phyloP scores from a whole-genome alignment of 1,139 yeast species.

The Scheffersomyces titani region DNA sequence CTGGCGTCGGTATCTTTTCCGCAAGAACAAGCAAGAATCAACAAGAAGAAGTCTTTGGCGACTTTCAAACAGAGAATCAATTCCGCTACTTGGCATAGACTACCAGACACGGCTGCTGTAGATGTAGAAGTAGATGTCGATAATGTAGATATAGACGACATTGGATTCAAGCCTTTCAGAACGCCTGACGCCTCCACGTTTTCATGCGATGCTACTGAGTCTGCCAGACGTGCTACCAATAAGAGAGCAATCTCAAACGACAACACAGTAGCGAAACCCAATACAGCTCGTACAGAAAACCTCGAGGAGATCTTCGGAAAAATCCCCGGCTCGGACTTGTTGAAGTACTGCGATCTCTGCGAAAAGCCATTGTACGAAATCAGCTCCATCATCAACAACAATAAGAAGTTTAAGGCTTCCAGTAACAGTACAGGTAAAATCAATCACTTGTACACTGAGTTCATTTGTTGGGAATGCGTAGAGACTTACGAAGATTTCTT shows the following conservation, averaged over 20 bases:
- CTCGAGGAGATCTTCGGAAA: constrained; percentile 43
- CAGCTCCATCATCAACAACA: constrained; percentile 44
- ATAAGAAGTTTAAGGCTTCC: constrained; percentile 15
- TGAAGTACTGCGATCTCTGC: constrained; percentile 65
- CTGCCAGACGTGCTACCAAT: constrained; percentile 3
- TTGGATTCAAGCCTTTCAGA: not conserved
- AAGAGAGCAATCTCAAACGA: constrained; percentile 16
- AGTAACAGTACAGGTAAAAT: constrained; percentile 3
- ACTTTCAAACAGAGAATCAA: constrained; percentile 32
- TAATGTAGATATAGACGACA: not conserved
- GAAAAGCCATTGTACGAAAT: constrained; percentile 68
- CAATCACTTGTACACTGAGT: constrained; percentile 40
- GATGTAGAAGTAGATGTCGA: not conserved
- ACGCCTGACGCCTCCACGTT: not conserved
- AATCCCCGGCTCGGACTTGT: constrained; percentile 39
- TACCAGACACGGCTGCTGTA: not conserved
- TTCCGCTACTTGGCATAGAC: not conserved
- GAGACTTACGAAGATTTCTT: constrained; percentile 56
- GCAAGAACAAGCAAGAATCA: constrained; percentile 11
- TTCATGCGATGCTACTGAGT: not conserved
- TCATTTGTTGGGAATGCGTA: constrained; percentile 67
- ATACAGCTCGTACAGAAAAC: constrained; percentile 20
- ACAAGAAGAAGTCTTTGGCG: constrained; percentile 40
- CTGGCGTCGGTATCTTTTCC: not conserved
- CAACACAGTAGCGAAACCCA: not conserved